phyloP scores from a whole-genome alignment of 768 basidiomycete species.

The Candolleomyces efflorescens region DNA sequence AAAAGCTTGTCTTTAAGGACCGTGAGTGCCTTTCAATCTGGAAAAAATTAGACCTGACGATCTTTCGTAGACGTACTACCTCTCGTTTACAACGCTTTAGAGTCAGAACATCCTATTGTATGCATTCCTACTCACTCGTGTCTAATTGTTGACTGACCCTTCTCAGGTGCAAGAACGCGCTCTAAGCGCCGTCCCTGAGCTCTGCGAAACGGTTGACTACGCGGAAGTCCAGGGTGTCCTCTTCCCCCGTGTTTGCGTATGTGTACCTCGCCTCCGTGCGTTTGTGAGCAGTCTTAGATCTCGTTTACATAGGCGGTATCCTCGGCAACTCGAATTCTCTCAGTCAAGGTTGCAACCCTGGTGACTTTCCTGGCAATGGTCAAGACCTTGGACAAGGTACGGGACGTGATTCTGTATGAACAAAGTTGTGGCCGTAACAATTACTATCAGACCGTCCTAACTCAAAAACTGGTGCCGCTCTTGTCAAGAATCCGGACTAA shows the following conservation, averaged over 20 bases:
- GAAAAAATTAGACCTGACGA: not conserved
- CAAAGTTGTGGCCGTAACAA: not conserved
- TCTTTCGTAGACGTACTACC: slow-evolving; percentile 78
- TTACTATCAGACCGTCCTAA: slow-evolving; percentile 62
- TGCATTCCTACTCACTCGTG: slow-evolving; percentile 13
- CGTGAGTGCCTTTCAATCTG: slow-evolving; percentile 45
- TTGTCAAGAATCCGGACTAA: slow-evolving; percentile 94
- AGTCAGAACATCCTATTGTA: slow-evolving; percentile 88
- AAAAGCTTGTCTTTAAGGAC: slow-evolving; percentile 81
- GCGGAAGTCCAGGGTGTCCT: slow-evolving; percentile 88
- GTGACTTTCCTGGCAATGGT: slow-evolving; percentile 84
- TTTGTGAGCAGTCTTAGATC: not conserved
- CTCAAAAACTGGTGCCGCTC: slow-evolving; percentile 92
- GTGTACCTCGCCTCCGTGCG: slow-evolving; percentile 19
- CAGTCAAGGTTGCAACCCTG: slow-evolving; percentile 88
- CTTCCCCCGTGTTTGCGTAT: slow-evolving; percentile 89
- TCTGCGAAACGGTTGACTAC: slow-evolving; percentile 94
- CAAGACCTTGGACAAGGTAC: slow-evolving; percentile 82
- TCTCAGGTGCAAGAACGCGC: slow-evolving; percentile 87
- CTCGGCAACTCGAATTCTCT: slow-evolving; percentile 83
- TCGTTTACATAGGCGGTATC: slow-evolving; percentile 68
- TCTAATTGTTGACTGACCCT: slow-evolving; percentile 2
- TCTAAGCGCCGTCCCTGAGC: slow-evolving; percentile 72
- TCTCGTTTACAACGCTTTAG: slow-evolving; percentile 91
- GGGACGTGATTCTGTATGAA: slow-evolving; percentile 1